These are phyloP conservation scores for Spergularia bocconei DNA, from an alignment of 148 eudicot species.

Conservation along the genomic window DNA sequence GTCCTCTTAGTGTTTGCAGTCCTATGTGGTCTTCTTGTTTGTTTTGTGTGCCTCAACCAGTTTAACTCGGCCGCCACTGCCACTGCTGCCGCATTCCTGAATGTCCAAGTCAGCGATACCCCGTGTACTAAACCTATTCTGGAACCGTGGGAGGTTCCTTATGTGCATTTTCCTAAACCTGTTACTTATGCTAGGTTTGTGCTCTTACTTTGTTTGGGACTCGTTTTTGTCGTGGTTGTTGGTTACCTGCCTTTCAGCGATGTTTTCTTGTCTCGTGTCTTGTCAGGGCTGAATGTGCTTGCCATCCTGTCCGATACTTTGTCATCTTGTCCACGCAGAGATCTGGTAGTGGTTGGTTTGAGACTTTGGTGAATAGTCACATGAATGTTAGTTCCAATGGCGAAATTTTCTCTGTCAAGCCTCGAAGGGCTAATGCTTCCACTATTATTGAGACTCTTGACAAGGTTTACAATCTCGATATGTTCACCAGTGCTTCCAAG, in stretches of 20 bases:
- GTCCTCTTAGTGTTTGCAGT: constrained; percentile 50
- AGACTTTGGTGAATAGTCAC: constrained; percentile 85
- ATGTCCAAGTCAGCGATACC: constrained; percentile 40
- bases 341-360: constrained; percentile 98
- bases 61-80: constrained; percentile 29
- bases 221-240: neutral
- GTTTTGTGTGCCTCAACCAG: constrained; percentile 53
- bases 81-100: constrained; percentile 19
- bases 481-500: constrained; percentile 74
- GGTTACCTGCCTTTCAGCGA: neutral
- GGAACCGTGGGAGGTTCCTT: constrained; percentile 49
- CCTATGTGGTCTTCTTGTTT: constrained; percentile 64
- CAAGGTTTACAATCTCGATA: constrained; percentile 70
- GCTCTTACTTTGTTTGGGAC: neutral
- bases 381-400: constrained; percentile 83
- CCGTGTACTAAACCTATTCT: constrained; percentile 46
- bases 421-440: constrained; percentile 58
- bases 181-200: constrained; percentile 59
- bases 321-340: constrained; percentile 86
- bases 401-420: constrained; percentile 78
- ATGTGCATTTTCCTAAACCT: constrained; percentile 75
- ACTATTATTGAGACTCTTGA: constrained; percentile 67
- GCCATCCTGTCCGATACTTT: constrained; percentile 80
- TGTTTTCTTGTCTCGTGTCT: neutral
- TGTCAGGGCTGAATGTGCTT: constrained; percentile 73